Evolutionary conservation across 176 grass and related monocot genomes (phyloP).

Genomic region (Tuctoria greenei): DNA sequence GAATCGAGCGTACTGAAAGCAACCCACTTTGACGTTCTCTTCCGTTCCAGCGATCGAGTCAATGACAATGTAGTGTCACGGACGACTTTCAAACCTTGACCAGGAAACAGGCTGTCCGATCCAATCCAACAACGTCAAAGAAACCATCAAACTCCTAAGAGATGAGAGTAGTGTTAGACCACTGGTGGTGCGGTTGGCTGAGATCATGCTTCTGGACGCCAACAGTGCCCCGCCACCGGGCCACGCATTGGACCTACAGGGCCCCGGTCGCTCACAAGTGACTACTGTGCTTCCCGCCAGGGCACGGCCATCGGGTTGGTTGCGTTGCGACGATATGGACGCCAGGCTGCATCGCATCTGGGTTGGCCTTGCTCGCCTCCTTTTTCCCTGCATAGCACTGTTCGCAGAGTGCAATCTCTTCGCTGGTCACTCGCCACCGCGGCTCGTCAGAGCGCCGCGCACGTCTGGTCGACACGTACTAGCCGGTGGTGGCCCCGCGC

Average conservation of each 20-base stretch:
- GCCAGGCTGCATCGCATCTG: conserved; percentile 42
- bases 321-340: conserved; percentile 25
- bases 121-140: neutral
- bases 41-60: neutral
- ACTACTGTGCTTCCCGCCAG: neutral
- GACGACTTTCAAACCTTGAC: conserved; percentile 25
- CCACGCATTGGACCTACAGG: conserved; percentile 1
- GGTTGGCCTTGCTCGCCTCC: neutral
- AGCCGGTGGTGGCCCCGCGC: conserved; percentile 18
- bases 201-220: conserved; percentile 2
- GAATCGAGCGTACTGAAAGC: conserved; percentile 38
- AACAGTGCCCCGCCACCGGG: conserved; percentile 34
- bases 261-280: neutral
- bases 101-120: neutral
- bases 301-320: conserved; percentile 15
- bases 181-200: neutral
- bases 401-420: conserved; percentile 27
- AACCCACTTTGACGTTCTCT: neutral
- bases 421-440: neutral
- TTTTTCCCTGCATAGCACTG: conserved; percentile 40
- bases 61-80: neutral
- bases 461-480: conserved; percentile 33
- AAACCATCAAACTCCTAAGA: neutral
- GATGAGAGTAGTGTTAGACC: neutral
- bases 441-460: neutral